A percentile compares a stretch with the other conserved stretches of the same genome.
phyloP scores from a whole-genome alignment of 2,329 filamentous ascomycete species.

The Trichophyton simii region DNA sequence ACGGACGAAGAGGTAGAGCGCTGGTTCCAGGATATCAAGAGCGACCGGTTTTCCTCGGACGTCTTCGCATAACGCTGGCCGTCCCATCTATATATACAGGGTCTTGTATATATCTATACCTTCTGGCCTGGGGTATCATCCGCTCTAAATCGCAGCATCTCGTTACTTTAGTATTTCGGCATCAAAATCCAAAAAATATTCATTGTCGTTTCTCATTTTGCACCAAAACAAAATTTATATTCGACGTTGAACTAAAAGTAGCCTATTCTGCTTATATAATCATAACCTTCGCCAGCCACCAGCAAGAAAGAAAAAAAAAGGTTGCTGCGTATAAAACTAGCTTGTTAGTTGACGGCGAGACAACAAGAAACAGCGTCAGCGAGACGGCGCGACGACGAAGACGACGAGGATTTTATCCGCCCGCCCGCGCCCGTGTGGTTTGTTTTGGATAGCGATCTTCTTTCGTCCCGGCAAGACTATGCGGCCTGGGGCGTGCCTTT shows the following conservation, averaged over 20 bases:
- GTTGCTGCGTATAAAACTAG: background rate
- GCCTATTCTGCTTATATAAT: background rate
- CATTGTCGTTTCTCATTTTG: too few species aligned
- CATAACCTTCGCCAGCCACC: background rate
- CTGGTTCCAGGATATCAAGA: constrained; percentile 2
- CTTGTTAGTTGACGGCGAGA: too few species aligned
- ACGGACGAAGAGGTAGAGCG: background rate
- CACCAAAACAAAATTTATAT: background rate
- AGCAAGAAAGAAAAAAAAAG: background rate
- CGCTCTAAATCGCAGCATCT: too few species aligned
- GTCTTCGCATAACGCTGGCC: background rate
- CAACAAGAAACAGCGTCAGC: background rate
- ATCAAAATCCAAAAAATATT: too few species aligned
- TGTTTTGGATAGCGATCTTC: constrained; percentile 7
- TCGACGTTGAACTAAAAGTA: background rate
- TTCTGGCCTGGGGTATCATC: too few species aligned
- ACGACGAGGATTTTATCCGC: background rate
- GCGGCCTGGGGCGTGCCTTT: constrained; percentile 5
- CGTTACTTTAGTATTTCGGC: too few species aligned
- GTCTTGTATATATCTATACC: background rate
- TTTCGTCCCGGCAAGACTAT: constrained; percentile 5
- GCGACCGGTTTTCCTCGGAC: background rate
- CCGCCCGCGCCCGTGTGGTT: background rate
- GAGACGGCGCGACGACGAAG: background rate
- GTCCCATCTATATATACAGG: background rate